Evolutionary conservation across 164 flowering plant genomes (phyloP), one percentile per base, ranked within the genome.

Genomic region (Kingdonia uniflora): DNA sequence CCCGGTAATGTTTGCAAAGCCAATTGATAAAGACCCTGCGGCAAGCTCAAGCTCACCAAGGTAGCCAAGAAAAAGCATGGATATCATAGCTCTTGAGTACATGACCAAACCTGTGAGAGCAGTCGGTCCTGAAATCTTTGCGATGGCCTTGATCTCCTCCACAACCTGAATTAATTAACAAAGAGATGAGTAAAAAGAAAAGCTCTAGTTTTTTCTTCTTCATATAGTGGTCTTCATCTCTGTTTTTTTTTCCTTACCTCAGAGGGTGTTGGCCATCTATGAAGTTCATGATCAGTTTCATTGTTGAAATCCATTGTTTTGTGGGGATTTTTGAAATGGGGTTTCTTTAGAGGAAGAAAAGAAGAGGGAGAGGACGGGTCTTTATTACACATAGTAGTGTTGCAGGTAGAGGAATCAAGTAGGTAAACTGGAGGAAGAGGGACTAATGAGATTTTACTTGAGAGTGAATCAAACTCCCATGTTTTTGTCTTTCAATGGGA

Each of bases 41-140:
- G 97, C 95, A 1, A 90, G 94, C 71, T 86, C 88, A 24, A 82
- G 83, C 73, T 86, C 88, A 0, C 97, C 97, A 15, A 90, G 84
- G 51, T 81, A 71, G 6, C 97, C 97, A 2, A 90, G 80, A 64
- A 86, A 90, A 17, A 90, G 80, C 94, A 84, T 86, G 56, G 95
- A 86, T 65, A 90, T 82, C 90, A 90, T 76, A 39, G 97, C 80
- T 63, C 95, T 72, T 38, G 97, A 86, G 54, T 90, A 90, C 19
- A 82, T 19, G 20, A 89, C 52, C 3, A 89, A 70, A 19, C 97
- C 95, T 0, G 95, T 85, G 2, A 79, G 60, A 15, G 82, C 73
- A 25, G 95, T 84, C 42, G 97, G 97, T 0, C 89, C 81, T 10
- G 97, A 81, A 42, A 89, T 85, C 65, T 73, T 84, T 42, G 82